Conservation (phyloP, 1,284 basidiomycete genomes). For the Sporisorium sorghi region DNA sequence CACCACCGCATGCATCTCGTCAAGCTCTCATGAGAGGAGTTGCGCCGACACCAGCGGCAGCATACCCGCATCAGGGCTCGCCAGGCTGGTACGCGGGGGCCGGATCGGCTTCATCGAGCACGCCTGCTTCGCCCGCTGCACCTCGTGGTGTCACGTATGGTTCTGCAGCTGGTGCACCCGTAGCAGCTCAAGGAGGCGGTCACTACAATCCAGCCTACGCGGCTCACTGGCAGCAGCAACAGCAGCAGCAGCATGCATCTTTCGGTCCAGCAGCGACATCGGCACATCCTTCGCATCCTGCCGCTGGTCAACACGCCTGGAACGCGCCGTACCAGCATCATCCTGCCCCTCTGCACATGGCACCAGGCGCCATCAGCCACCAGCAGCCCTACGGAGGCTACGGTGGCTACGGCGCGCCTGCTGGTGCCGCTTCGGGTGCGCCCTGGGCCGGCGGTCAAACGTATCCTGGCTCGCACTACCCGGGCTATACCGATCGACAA, state of each 20-base stretch:
- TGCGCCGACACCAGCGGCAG: conserved; percentile 1
- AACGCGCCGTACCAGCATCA: conserved; percentile 23
- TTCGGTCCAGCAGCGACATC: conserved; percentile 10
- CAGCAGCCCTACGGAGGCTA: conserved; percentile 28
- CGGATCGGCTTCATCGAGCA: conserved; percentile 18
- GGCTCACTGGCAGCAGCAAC: conserved; percentile 46
- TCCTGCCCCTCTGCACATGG: conserved; percentile 25
- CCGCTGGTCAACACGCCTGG: conserved; percentile 13
- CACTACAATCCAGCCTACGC: conserved; percentile 50
- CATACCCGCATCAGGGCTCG: conserved; percentile 21
- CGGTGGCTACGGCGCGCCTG: conserved; percentile 15
- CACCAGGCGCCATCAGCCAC: conserved; percentile 13
- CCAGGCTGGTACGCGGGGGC: conserved; percentile 23
- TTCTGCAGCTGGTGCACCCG: conserved; percentile 15
- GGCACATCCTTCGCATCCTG: conserved; percentile 5
- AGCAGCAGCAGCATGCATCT: no score
- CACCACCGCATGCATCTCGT: conserved; percentile 22
- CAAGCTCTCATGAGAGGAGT: conserved; percentile 6
- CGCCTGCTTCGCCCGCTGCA: conserved; percentile 24
- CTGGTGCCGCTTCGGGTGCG: neutral
- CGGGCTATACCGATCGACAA: conserved; percentile 24
- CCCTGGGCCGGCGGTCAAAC: conserved; percentile 14
- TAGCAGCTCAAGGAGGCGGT: conserved; percentile 19
- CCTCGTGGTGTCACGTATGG: conserved; percentile 14
- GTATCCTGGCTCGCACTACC: conserved; percentile 39